Base-by-base conservation (phyloP, 305 asterid species). In the Fraxinus nigra region DNA sequence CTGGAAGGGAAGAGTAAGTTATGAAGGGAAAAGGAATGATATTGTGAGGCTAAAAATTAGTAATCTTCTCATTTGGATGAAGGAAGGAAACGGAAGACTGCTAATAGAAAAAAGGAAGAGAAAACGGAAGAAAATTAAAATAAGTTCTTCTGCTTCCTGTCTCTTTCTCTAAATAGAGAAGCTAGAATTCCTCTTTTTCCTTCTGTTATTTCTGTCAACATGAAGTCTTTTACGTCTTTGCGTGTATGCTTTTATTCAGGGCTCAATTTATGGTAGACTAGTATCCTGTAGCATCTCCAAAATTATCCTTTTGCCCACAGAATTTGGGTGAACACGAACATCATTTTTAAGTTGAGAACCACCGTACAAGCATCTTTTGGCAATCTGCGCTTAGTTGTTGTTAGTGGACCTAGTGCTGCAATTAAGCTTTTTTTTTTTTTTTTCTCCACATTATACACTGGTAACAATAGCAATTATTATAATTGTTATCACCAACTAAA, bases 1-100 rank as follows among this genome's bases (percentile, higher is more conserved):
- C 72, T 34, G 80, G 69, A 38, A 72, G 69, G 80, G 38, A 75
- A 81, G 75, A 80, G 18, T 22, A 24, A 67, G 75, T 33, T 7
- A 38, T 72, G 75, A 32, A 75, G 37, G 63, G 24, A 74, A 61
- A 37, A 26, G 3, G 34, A 67, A 22, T 5, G 11, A 24, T 65
- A 67, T 67, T 33, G 59, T 37, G 4, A 75, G 9, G 18, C 0
- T 28, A 10, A 5, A 67, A 67, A 1, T 32, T 28, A 67, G 30
- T 67, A 13, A 13, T 67, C 35, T 24, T 65, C 70, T 54, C 61
- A 18, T 72, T 10, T 48, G 63, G 81, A 74, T 56, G 20, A 34
- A 69, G 72, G 30, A n/a, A 54, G 81, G 33, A 61, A 79, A 35
- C 33, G 33, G 33, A 63, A 28, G 8, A 7, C 26, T 59, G 46